Percentiles rank a stretch among this genome's conserved stretches.
phyloP scores from a whole-genome alignment of 192 early-diverging fungal genomes.

The Physocladia obscura region DNA sequence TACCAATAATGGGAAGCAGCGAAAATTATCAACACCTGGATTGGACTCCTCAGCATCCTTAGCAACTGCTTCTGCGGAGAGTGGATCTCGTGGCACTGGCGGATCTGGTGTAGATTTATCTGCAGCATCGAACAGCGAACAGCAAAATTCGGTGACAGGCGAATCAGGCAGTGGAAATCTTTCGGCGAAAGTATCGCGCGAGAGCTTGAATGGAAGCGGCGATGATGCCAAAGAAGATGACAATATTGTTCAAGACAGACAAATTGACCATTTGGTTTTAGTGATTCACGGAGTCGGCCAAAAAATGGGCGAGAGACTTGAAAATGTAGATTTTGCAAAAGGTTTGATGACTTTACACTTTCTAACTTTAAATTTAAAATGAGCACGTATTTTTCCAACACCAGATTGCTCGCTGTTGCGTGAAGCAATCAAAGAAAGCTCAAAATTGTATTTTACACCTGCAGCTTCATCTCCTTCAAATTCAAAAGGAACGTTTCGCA shows the following conservation, averaged over 20 bases:
- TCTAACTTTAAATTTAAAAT: background rate
- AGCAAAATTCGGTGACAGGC: background rate
- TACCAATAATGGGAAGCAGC: conserved; percentile 16
- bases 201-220: conserved; percentile 45
- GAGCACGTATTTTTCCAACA: too few species aligned
- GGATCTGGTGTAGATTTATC: conserved; percentile 1
- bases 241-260: conserved; percentile 50
- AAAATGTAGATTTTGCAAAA: conserved; percentile 64
- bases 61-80: background rate
- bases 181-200: conserved; percentile 47
- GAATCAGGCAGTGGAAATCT: background rate
- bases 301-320: conserved; percentile 72
- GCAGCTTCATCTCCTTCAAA: conserved; percentile 3
- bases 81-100: conserved; percentile 30
- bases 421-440: conserved; percentile 59
- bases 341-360: conserved; percentile 16
- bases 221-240: conserved; percentile 55
- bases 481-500: conserved; percentile 6
- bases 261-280: conserved; percentile 76
- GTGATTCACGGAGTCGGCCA: conserved; percentile 88
- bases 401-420: conserved; percentile 71
- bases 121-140: background rate
- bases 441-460: conserved; percentile 40
- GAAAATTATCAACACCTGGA: too few species aligned
- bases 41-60: too few species aligned